phyloP scores from a whole-genome alignment of 2,329 filamentous ascomycete genomes.

The Exophiala dermatitidis region DNA sequence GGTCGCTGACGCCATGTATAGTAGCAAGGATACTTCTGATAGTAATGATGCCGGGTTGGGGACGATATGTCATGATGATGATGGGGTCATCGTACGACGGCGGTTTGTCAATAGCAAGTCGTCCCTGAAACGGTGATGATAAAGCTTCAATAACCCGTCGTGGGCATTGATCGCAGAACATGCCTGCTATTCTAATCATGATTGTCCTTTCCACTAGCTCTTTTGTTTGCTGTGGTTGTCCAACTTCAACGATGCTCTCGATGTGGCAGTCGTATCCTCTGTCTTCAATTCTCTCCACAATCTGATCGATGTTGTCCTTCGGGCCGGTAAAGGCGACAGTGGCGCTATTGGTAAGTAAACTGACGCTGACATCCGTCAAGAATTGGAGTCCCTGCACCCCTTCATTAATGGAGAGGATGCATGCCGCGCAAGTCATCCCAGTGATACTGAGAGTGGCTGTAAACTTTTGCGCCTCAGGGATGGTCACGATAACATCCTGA shows the following conservation, averaged over 20 bases:
- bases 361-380: constrained; percentile 54
- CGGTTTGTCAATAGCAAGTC: constrained; percentile 43
- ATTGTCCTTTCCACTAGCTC: constrained; percentile 43
- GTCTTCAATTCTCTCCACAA: constrained; percentile 48
- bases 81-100: constrained; percentile 58
- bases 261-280: constrained; percentile 58
- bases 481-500: constrained; percentile 9
- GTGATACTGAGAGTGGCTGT: constrained; percentile 45
- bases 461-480: constrained; percentile 10
- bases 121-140: constrained; percentile 27
- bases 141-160: constrained; percentile 31
- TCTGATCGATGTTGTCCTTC: constrained; percentile 40
- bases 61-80: constrained; percentile 63
- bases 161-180: constrained; percentile 69
- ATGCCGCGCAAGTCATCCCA: constrained; percentile 69
- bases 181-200: constrained; percentile 60
- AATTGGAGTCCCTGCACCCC: constrained; percentile 53
- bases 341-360: constrained; percentile 61
- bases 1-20: constrained; percentile 59
- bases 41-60: constrained; percentile 61
- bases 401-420: constrained; percentile 55
- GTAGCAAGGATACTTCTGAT: constrained; percentile 64
- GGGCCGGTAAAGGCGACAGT: constrained; percentile 50
- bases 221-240: constrained; percentile 29
- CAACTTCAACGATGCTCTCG: constrained; percentile 44